These are phyloP conservation scores for Boletus rufocinnamomeus DNA, from an alignment of 768 basidiomycete genomes.

Conservation along the genomic window DNA sequence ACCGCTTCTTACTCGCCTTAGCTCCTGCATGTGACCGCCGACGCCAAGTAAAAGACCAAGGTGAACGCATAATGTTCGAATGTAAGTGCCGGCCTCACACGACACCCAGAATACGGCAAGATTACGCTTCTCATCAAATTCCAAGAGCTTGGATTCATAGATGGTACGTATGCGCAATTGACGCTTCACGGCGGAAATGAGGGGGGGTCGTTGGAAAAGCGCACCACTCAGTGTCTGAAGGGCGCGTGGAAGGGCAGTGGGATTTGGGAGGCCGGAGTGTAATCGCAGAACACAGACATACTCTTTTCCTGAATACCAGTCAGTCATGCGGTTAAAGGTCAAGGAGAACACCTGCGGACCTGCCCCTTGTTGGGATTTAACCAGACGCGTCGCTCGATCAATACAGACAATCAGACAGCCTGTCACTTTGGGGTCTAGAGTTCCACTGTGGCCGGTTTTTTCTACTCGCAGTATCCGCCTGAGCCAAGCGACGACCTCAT, in stretches of 20 bases:
- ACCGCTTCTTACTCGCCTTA: constrained; percentile 91
- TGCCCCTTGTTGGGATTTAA: constrained; percentile 98
- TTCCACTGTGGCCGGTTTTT: constrained; percentile 99
- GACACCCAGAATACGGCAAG: constrained; percentile 98
- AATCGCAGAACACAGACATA: constrained; percentile 96
- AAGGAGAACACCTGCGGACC: constrained; percentile 49
- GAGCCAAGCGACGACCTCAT: constrained; percentile 99
- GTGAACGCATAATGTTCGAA: constrained; percentile 96
- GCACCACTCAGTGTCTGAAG: constrained; percentile 97
- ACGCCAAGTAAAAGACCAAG: constrained; percentile 92
- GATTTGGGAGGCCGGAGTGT: constrained; percentile 78
- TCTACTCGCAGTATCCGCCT: constrained; percentile 95
- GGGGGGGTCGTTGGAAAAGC: constrained; percentile 96
- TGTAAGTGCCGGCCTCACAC: constrained; percentile 97
- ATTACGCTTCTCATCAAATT: constrained; percentile 97
- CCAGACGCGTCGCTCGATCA: constrained; percentile 95
- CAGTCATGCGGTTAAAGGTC: constrained; percentile 1
- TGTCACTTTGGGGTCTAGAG: constrained; percentile 98
- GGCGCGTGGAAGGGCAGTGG: constrained; percentile 86
- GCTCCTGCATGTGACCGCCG: constrained; percentile 99
- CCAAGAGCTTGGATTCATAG: constrained; percentile 91
- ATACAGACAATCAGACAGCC: constrained; percentile 99
- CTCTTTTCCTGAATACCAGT: constrained; percentile 73
- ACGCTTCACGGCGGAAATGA: constrained; percentile 98
- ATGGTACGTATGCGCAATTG: constrained; percentile 97